phyloP scores from a whole-genome alignment of 495 filamentous ascomycete genomes.

The Aspergillus ostianus region DNA sequence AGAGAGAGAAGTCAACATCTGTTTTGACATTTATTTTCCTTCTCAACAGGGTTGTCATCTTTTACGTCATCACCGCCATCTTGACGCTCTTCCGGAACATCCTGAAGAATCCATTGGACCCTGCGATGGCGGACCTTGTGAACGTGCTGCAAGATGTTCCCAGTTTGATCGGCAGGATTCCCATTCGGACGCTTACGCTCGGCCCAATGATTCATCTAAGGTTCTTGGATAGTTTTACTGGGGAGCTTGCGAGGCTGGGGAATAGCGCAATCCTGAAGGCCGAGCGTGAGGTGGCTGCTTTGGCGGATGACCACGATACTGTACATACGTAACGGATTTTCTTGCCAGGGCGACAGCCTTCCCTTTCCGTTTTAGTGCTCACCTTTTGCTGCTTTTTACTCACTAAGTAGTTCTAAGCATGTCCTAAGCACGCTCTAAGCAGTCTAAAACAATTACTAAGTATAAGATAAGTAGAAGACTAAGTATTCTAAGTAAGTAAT shows the following conservation, averaged over 20 bases:
- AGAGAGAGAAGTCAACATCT: no score
- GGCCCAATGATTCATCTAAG: conserved; percentile 5
- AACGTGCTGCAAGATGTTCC: conserved; percentile 7
- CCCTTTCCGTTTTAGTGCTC: no score
- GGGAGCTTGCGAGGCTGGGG: background rate
- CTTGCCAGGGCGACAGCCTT: no score
- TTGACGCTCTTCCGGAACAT: conserved; percentile 22
- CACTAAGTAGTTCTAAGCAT: no score
- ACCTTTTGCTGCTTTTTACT: no score
- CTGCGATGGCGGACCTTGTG: background rate
- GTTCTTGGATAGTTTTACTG: conserved; percentile 7
- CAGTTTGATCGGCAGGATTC: conserved; percentile 3
- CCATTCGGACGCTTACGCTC: conserved; percentile 5
- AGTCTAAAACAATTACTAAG: no score
- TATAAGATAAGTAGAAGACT: no score
- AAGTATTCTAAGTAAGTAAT: no score
- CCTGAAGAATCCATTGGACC: conserved; percentile 10
- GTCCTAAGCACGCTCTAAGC: no score
- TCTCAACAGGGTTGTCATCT: conserved; percentile 16
- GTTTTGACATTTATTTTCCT: background rate
- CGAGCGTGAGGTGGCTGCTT: background rate
- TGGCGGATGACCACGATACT: background rate
- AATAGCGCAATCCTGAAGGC: background rate
- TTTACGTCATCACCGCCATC: conserved; percentile 21
- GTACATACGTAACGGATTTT: no score